A percentile compares a stretch with the other conserved stretches of the same genome.
Conservation (phyloP, 495 filamentous ascomycete genomes). For the Glarea lozoyensis region DNA sequence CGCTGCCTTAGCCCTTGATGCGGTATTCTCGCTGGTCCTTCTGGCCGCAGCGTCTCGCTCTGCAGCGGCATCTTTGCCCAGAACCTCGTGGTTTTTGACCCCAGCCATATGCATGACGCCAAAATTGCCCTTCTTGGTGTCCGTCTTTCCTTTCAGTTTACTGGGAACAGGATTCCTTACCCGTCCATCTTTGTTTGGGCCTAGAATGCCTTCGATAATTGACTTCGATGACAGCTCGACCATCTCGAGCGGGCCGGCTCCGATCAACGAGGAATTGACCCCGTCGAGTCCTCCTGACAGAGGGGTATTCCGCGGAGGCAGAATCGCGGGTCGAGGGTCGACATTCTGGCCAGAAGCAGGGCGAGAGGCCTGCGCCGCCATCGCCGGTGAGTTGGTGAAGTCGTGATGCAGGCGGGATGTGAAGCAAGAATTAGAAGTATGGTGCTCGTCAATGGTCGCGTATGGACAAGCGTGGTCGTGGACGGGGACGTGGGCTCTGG, state of each 20-base stretch:
- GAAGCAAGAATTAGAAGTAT: conserved; percentile 1
- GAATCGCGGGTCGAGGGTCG: conserved; percentile 4
- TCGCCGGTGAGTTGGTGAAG: too few relatives aligned
- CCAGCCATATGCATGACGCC: conserved; percentile 47
- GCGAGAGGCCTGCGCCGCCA: conserved; percentile 16
- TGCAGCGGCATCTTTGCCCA: conserved; percentile 39
- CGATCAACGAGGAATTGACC: conserved; percentile 15
- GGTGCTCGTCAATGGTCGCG: conserved; percentile 1
- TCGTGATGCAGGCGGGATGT: neutral
- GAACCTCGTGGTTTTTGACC: conserved; percentile 31
- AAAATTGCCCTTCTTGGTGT: conserved; percentile 48
- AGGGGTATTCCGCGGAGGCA: conserved; percentile 1
- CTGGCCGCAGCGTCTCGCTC: conserved; percentile 31
- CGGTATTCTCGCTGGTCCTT: conserved; percentile 47
- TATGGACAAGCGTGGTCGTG: conserved; percentile 4
- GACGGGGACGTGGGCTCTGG: neutral
- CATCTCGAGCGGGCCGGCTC: conserved; percentile 19
- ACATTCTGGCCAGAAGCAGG: conserved; percentile 16
- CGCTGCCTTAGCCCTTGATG: conserved; percentile 40
- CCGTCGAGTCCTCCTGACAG: conserved; percentile 7
- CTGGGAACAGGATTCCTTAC: conserved; percentile 49
- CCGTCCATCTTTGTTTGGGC: conserved; percentile 35
- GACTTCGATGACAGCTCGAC: conserved; percentile 20
- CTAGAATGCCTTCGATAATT: conserved; percentile 20
- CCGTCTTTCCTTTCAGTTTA: conserved; percentile 48